Evolutionary conservation across 192 early-diverging fungal species (phyloP).

Genomic region (Chytriomyces hyalinus): DNA sequence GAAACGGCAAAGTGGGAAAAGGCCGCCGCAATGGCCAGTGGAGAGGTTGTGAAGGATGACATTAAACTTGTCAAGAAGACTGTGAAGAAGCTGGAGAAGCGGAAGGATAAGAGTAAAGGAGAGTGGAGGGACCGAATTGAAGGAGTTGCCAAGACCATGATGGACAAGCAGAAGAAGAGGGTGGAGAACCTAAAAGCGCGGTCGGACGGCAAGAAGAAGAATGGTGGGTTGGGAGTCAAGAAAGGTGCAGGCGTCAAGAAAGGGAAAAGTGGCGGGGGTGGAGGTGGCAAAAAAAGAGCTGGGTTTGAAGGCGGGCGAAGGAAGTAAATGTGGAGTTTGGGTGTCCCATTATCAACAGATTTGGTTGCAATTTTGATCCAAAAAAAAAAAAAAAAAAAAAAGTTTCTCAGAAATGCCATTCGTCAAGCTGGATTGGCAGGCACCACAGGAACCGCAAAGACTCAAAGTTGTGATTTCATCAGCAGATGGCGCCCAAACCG

Average conservation of each 20-base stretch:
- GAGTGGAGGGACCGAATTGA: constrained; percentile 84
- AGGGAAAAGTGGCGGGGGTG: constrained; percentile 47
- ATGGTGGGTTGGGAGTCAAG: constrained; percentile 61
- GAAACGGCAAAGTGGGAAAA: constrained; percentile 85
- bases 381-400: neutral
- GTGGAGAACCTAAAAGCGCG: constrained; percentile 84
- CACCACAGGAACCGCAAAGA: neutral
- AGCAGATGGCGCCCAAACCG: neutral
- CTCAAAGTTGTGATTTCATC: neutral
- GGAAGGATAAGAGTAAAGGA: constrained; percentile 82
- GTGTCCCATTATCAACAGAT: too few relatives aligned
- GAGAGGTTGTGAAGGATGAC: constrained; percentile 94
- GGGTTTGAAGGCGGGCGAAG: constrained; percentile 21
- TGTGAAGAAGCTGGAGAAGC: constrained; percentile 80
- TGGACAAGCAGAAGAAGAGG: constrained; percentile 77
- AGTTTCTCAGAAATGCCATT: neutral
- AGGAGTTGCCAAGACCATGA: constrained; percentile 63
- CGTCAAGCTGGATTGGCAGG: neutral
- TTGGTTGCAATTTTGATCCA: neutral
- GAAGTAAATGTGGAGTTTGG: constrained; percentile 2
- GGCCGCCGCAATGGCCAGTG: constrained; percentile 77
- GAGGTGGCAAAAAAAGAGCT: constrained; percentile 39
- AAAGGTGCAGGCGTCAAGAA: constrained; percentile 74
- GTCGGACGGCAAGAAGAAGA: constrained; percentile 77
- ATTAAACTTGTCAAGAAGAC: constrained; percentile 88